Conservation (phyloP, 148 eudicot species). For the Nyssa sinensis region DNA sequence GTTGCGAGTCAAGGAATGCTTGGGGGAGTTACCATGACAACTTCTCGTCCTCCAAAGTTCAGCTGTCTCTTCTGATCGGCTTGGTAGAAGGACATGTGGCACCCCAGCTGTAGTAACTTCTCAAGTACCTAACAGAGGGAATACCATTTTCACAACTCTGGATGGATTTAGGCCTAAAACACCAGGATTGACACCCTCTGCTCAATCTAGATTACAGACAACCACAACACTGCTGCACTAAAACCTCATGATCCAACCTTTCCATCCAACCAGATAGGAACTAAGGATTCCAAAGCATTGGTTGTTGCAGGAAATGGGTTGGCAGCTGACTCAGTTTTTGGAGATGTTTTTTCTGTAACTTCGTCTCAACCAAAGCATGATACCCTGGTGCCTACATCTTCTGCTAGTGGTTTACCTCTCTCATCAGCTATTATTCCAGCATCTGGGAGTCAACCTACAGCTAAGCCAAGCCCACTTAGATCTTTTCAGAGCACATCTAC, state of each 20-base stretch:
- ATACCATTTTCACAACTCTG: conserved; percentile 22
- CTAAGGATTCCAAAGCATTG: conserved; percentile 41
- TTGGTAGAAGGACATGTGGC: conserved; percentile 42
- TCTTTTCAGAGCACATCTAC: conserved; percentile 35
- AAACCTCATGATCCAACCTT: conserved; percentile 26
- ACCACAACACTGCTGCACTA: conserved; percentile 35
- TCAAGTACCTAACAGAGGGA: conserved; percentile 35
- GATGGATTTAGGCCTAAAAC: conserved; percentile 36
- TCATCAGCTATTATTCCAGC: conserved; percentile 42
- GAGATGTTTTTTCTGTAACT: conserved; percentile 56
- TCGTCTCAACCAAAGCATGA: conserved; percentile 42
- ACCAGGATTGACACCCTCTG: conserved; percentile 27
- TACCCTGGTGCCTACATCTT: conserved; percentile 26
- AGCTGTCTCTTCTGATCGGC: conserved; percentile 29
- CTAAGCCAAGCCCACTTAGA: conserved; percentile 27
- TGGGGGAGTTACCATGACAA: conserved; percentile 33
- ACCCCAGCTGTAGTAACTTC: conserved; percentile 35
- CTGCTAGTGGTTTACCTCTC: conserved; percentile 36
- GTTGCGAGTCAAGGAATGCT: conserved; percentile 52
- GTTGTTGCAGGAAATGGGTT: conserved; percentile 66
- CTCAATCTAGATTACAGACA: conserved; percentile 47
- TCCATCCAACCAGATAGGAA: conserved; percentile 26
- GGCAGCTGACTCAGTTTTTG: conserved; percentile 54
- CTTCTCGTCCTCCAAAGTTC: conserved; percentile 34
- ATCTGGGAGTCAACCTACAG: conserved; percentile 36